Evolutionary conservation across 2,329 filamentous ascomycete species (phyloP).

Genomic region (Mycosphaerelloides madeirae): DNA sequence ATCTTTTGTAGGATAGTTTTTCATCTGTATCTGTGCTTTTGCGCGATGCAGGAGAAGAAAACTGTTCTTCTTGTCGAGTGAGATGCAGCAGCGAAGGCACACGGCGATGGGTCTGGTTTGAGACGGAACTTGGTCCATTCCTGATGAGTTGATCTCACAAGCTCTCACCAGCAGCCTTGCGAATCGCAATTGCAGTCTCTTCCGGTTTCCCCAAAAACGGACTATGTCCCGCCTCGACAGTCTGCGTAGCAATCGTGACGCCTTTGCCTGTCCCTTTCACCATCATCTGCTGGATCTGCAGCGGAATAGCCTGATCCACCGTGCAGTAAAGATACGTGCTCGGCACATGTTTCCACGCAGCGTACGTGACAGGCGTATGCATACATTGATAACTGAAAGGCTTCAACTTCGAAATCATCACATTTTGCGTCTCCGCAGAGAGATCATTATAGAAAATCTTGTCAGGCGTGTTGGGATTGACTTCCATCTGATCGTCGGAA

Average conservation of each 20-base stretch:
- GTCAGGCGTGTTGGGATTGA: conserved; percentile 4
- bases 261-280: conserved; percentile 20
- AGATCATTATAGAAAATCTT: conserved; percentile 20
- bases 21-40: too few species aligned
- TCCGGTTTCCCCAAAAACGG: conserved; percentile 26
- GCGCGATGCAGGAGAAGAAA: too few species aligned
- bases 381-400: conserved; percentile 11
- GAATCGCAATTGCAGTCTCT: conserved; percentile 20
- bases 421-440: conserved; percentile 4
- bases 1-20: too few species aligned
- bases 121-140: too few species aligned
- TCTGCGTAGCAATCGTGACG: conserved; percentile 17
- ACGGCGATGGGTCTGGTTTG: too few species aligned
- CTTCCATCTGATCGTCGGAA: conserved; percentile 10
- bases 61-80: too few species aligned
- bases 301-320: conserved; percentile 36
- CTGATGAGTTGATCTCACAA: too few species aligned
- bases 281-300: conserved; percentile 36
- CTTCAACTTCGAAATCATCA: conserved; percentile 6
- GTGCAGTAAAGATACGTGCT: conserved; percentile 41
- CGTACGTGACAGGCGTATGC: conserved; percentile 21
- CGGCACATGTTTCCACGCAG: conserved; percentile 38
- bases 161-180: conserved; percentile 13
- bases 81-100: too few species aligned
- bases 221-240: conserved; percentile 23